Base-by-base conservation (phyloP, 352 stramenopile species). In the Phytophthora nicotianae region DNA sequence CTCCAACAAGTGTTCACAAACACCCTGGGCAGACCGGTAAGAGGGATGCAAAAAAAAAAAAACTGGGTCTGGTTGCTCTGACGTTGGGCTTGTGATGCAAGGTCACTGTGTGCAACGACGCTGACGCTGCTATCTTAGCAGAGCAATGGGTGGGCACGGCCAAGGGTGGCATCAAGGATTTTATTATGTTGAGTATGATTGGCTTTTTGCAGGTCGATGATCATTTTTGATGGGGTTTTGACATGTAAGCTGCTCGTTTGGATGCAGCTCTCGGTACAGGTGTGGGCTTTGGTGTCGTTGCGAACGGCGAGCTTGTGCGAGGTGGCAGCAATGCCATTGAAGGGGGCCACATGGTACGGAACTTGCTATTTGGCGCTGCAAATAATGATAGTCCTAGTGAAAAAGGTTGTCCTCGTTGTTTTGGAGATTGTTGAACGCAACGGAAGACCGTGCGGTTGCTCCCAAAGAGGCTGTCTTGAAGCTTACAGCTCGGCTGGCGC, bases 351-450 rank as follows among this genome's bases (percentile, higher is more conserved):
- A 85, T 93, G 50, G 82, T 93, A 73, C 19, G 17, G 33, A 45
- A 49, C 16, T 58, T 53, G 4, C 8, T 10, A 27, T 13, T 37
- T 17, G 11, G n/a, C 21, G 4, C 2, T 29, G 21, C 8, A 46
- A 46, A n/a, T 46, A 49, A 20, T 43, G 16, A 14, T 17, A 8
- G 13, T 20, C 17, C 38, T 49, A 26, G n/a, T 50, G 2, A 26
- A 59, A 14, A 62, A 35, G 1, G 2, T 49, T 55, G n/a, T n/a
- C n/a, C n/a, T n/a, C n/a, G n/a, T n/a, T n/a, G 16, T 11, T 29
- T n/a, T 55, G 32, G 43, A 95, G 86, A 93, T 95, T 52, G 83
- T 93, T 5, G 84, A 93, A 60, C 81, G 81, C 50, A 93, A 93
- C 64, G 86, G 86, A 26, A 77, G 84, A 24, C 68, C 73, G 5